Percentiles rank a stretch among this genome's conserved stretches.
These are phyloP conservation scores for Friedmanniomyces simplex DNA, from an alignment of 495 filamentous ascomycete species.

Conservation along the genomic window DNA sequence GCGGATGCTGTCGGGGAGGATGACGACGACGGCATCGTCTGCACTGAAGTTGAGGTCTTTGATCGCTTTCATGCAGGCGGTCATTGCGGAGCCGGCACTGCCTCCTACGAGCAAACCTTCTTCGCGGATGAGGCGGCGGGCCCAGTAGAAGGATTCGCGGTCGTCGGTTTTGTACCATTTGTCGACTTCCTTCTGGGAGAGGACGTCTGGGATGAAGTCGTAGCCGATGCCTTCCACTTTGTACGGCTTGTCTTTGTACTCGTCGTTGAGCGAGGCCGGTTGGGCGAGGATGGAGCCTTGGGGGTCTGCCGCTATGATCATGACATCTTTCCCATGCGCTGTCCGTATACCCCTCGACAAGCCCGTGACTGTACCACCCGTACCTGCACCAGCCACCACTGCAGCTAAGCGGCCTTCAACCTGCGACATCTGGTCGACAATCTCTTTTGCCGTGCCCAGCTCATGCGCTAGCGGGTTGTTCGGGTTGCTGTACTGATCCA, in stretches of 20 bases:
- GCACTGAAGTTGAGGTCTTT: conserved; percentile 64
- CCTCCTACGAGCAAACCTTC: conserved; percentile 92
- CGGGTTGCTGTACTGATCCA: conserved; percentile 89
- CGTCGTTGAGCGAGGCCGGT: conserved; percentile 65
- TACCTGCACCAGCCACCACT: conserved; percentile 86
- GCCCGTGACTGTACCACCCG: conserved; percentile 90
- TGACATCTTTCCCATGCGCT: conserved; percentile 62
- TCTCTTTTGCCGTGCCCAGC: conserved; percentile 88
- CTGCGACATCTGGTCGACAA: conserved; percentile 87
- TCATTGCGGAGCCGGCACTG: conserved; percentile 86
- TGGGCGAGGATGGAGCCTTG: conserved; percentile 78
- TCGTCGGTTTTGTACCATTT: conserved; percentile 98
- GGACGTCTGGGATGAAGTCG: conserved; percentile 91
- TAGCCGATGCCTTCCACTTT: conserved; percentile 99
- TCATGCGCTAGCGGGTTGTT: conserved; percentile 95
- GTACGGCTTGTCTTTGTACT: conserved; percentile 71
- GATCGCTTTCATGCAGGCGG: conserved; percentile 64
- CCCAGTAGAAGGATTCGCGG: conserved; percentile 78
- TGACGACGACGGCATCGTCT: conserved; percentile 75
- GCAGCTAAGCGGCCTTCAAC: conserved; percentile 47
- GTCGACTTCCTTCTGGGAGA: conserved; percentile 72
- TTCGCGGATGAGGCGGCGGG: conserved; percentile 81
- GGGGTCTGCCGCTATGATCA: conserved; percentile 86
- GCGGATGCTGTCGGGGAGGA: conserved; percentile 90
- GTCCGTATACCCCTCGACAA: conserved; percentile 77